These are phyloP conservation scores for Quercus tomentella DNA, from an alignment of 331 rosid species.

Conservation along the genomic window DNA sequence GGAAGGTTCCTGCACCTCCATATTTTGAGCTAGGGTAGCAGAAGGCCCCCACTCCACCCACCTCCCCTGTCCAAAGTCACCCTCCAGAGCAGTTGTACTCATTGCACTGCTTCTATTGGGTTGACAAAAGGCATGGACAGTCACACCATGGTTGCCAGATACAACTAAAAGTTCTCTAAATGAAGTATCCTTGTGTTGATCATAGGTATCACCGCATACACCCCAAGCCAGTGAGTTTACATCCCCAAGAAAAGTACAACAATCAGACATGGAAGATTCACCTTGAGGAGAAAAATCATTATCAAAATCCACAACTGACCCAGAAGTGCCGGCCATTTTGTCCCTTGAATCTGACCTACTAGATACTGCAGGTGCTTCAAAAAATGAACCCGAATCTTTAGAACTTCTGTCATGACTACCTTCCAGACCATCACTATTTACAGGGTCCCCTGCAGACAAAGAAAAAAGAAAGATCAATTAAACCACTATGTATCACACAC, in stretches of 20 bases:
- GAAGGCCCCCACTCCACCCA: conserved; percentile 91
- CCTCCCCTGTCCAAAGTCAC: conserved; percentile 56
- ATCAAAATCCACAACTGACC: conserved; percentile 32
- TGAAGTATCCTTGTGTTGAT: conserved; percentile 54
- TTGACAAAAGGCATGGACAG: conserved; percentile 70
- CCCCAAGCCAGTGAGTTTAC: conserved; percentile 90
- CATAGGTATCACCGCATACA: conserved; percentile 56
- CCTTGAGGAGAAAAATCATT: conserved; percentile 26
- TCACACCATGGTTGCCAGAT: conserved; percentile 74
- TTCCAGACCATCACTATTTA: conserved; percentile 23
- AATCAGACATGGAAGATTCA: conserved; percentile 38
- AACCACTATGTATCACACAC: not conserved
- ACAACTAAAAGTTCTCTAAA: conserved; percentile 80
- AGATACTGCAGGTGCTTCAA: conserved; percentile 26
- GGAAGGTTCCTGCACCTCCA: conserved; percentile 35
- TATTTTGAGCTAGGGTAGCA: conserved; percentile 31
- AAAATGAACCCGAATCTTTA: conserved; percentile 31
- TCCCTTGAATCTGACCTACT: conserved; percentile 32
- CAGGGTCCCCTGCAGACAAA: conserved; percentile 49
- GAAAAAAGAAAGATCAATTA: conserved; percentile 1
- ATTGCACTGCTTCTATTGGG: conserved; percentile 20
- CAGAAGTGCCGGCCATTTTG: conserved; percentile 45
- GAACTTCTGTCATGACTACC: conserved; percentile 19
- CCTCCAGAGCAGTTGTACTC: conserved; percentile 29
- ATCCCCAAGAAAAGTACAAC: conserved; percentile 58